These are phyloP conservation scores for Raphanus raphanistrum DNA, from an alignment of 345 rosid genomes.

Conservation along the genomic window DNA sequence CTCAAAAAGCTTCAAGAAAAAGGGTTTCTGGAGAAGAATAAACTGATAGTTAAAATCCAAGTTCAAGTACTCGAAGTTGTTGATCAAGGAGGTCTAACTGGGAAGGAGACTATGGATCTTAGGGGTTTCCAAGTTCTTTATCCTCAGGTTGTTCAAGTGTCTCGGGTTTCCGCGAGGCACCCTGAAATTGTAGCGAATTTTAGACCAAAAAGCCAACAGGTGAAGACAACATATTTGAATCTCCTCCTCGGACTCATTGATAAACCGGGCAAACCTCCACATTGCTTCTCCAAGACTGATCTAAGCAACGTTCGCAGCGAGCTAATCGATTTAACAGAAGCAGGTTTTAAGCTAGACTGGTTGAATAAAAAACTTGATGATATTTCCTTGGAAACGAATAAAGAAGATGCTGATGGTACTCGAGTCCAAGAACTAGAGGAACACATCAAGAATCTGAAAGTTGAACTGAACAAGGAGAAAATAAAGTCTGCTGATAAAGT, in stretches of 20 bases:
- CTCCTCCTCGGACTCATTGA: neutral
- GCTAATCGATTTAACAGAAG: neutral
- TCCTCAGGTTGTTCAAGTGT: neutral
- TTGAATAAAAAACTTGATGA: neutral
- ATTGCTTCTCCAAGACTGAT: neutral
- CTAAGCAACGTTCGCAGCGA: neutral
- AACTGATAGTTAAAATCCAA: neutral
- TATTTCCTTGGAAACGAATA: neutral
- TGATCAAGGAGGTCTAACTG: too few species aligned
- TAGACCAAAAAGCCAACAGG: neutral
- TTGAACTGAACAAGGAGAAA: neutral
- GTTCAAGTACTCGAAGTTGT: neutral
- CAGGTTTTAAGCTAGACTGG: neutral
- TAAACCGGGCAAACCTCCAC: neutral
- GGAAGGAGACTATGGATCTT: too few species aligned
- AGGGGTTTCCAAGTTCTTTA: too few species aligned
- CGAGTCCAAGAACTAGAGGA: neutral
- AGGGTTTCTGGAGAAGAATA: neutral
- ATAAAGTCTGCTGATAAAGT: neutral
- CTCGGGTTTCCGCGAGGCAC: neutral
- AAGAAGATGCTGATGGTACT: neutral
- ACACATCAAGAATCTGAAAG: neutral
- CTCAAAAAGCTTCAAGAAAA: neutral
- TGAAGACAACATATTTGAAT: neutral
- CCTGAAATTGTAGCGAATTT: neutral